A percentile compares a stretch with the other conserved stretches of the same genome.
Evolutionary conservation across 2,329 filamentous ascomycete genomes (phyloP).

Genomic region (Botrytis pseudocinerea): DNA sequence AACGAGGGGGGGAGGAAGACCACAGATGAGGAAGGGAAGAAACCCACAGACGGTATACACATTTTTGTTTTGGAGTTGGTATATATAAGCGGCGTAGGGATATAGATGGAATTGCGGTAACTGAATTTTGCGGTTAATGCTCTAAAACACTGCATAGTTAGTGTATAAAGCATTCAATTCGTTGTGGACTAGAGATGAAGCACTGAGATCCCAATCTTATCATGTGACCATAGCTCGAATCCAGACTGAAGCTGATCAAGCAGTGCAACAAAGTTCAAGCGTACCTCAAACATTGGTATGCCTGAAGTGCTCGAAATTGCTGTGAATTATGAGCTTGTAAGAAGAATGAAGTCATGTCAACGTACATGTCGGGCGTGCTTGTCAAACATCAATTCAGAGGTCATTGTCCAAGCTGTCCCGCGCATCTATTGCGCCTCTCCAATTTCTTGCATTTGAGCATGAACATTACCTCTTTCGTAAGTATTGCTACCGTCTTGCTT

Average conservation of each 20-base stretch:
- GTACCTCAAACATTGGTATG: neutral
- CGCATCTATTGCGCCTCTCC: neutral
- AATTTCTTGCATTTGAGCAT: neutral
- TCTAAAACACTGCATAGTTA: neutral
- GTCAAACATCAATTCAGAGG: neutral
- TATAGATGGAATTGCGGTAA: neutral
- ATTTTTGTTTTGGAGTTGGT: neutral
- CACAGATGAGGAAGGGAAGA: neutral
- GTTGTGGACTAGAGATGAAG: neutral
- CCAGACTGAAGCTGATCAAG: neutral
- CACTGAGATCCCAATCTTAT: neutral
- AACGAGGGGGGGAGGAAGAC: neutral
- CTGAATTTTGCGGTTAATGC: neutral
- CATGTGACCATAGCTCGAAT: neutral
- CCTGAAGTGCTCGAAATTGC: accelerated
- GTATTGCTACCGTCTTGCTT: neutral
- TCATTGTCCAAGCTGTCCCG: neutral
- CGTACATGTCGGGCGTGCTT: neutral
- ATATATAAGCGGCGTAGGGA: neutral
- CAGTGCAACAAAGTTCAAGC: neutral
- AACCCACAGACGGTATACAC: neutral
- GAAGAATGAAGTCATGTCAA: neutral
- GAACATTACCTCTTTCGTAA: neutral
- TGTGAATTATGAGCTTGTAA: accelerated
- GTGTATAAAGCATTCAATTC: neutral